These are phyloP conservation scores for Antrodiella citrinella DNA, from an alignment of 768 basidiomycete species.

Conservation along the genomic window DNA sequence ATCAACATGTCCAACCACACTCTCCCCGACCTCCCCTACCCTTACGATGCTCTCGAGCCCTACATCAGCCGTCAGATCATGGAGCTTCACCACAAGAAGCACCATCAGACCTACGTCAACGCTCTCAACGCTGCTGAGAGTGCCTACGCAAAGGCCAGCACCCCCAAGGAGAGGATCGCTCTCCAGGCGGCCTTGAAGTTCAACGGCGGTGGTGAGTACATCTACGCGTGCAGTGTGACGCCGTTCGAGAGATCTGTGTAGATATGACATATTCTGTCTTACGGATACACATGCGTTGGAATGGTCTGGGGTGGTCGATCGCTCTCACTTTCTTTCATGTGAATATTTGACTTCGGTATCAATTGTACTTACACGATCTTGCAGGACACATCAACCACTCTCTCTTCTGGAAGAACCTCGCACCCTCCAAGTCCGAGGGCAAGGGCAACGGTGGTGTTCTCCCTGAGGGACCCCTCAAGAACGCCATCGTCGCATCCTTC, in stretches of 20 bases:
- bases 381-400: slow-evolving; percentile 90
- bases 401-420: slow-evolving; percentile 93
- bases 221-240: not conserved
- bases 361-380: too few species aligned
- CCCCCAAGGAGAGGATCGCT: slow-evolving; percentile 75
- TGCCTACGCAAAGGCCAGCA: slow-evolving; percentile 54
- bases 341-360: not conserved
- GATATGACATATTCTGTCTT: not conserved
- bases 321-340: not conserved
- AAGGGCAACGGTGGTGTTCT: slow-evolving; percentile 57
- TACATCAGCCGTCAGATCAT: slow-evolving; percentile 89
- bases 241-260: not conserved
- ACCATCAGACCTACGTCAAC: slow-evolving; percentile 92
- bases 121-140: slow-evolving; percentile 86
- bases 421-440: slow-evolving; percentile 44
- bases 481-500: slow-evolving; percentile 52
- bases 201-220: slow-evolving; percentile 84
- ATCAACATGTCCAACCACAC: slow-evolving; percentile 32
- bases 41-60: slow-evolving; percentile 90
- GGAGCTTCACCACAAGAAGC: slow-evolving; percentile 90
- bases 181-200: slow-evolving; percentile 91
- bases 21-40: slow-evolving; percentile 69
- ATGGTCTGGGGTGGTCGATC: too few species aligned
- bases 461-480: slow-evolving; percentile 56
- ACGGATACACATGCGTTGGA: slow-evolving; percentile 1